These are phyloP conservation scores for Tylopilus intermedius DNA, from an alignment of 768 basidiomycete genomes.

Conservation along the genomic window DNA sequence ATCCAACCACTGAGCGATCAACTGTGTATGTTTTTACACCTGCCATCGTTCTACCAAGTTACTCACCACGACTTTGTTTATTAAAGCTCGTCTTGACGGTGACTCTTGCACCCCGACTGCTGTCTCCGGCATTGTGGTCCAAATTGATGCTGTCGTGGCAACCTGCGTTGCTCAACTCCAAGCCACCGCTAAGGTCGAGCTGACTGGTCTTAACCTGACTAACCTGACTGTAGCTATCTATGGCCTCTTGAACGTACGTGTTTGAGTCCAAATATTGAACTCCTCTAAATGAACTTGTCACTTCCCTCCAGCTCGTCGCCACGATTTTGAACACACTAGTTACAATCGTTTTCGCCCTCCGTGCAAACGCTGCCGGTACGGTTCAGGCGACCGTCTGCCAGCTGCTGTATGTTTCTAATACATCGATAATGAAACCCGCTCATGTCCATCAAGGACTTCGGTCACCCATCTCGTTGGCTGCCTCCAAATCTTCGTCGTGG, in stretches of 20 bases:
- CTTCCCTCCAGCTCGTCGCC: slow-evolving; percentile 2
- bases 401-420: slow-evolving; percentile 11
- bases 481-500: slow-evolving; percentile 8
- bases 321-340: slow-evolving; percentile 6
- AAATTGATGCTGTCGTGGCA: slow-evolving; percentile 9
- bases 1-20: slow-evolving; percentile 4
- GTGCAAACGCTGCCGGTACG: background rate
- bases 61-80: background rate
- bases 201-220: slow-evolving; percentile 9
- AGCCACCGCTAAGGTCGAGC: slow-evolving; percentile 1
- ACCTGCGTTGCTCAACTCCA: slow-evolving; percentile 9
- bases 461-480: slow-evolving; percentile 8
- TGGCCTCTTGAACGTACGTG: slow-evolving; percentile 2
- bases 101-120: slow-evolving; percentile 6
- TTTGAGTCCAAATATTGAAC: rapidly evolving
- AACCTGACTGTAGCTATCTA: slow-evolving; percentile 5
- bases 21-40: slow-evolving; percentile 1
- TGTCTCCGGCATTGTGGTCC: slow-evolving; percentile 7
- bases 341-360: background rate
- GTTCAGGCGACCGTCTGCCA: slow-evolving; percentile 2
- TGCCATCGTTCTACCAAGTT: background rate
- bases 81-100: slow-evolving; percentile 1
- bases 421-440: background rate
- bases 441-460: background rate
- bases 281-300: background rate